These are phyloP conservation scores for Stagonosporopsis tanaceti DNA, from an alignment of 2,329 filamentous ascomycete genomes.

Conservation along the genomic window DNA sequence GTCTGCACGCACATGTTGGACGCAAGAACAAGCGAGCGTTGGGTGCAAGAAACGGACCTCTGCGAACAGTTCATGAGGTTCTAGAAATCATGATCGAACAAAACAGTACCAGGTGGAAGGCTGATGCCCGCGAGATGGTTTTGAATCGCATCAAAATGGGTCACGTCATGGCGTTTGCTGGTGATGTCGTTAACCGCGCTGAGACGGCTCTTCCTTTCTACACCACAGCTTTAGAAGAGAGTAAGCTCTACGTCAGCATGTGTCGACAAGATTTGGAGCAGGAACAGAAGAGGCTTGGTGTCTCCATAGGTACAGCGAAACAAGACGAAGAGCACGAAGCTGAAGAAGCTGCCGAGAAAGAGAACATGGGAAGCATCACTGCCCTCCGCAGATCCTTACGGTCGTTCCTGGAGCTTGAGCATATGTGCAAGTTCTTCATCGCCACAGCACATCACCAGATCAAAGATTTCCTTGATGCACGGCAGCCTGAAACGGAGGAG, in stretches of 20 bases:
- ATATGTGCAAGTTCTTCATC: constrained; percentile 83
- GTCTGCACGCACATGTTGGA: constrained; percentile 85
- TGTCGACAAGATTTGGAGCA: constrained; percentile 68
- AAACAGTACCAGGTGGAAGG: constrained; percentile 71
- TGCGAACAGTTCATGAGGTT: constrained; percentile 86
- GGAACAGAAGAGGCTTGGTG: constrained; percentile 55
- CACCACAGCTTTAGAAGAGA: constrained; percentile 57
- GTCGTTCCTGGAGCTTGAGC: constrained; percentile 77
- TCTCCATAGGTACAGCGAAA: constrained; percentile 24
- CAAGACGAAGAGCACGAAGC: constrained; percentile 47
- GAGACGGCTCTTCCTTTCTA: constrained; percentile 76
- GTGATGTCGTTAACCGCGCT: constrained; percentile 60
- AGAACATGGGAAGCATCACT: constrained; percentile 58
- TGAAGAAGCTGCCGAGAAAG: constrained; percentile 50
- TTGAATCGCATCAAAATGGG: constrained; percentile 71
- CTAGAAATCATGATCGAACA: constrained; percentile 91
- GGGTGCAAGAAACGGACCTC: constrained; percentile 68
- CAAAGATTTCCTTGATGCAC: constrained; percentile 70
- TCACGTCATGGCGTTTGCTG: constrained; percentile 80
- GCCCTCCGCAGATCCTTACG: constrained; percentile 73
- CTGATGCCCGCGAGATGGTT: constrained; percentile 74
- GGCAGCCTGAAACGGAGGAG: constrained; percentile 71
- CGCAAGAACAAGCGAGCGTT: constrained; percentile 69
- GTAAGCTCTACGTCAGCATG: constrained; percentile 64
- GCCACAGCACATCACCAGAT: constrained; percentile 86